Evolutionary conservation across 805 yeast genomes (phyloP).

Genomic region (Wickerhamiella slavikovae): DNA sequence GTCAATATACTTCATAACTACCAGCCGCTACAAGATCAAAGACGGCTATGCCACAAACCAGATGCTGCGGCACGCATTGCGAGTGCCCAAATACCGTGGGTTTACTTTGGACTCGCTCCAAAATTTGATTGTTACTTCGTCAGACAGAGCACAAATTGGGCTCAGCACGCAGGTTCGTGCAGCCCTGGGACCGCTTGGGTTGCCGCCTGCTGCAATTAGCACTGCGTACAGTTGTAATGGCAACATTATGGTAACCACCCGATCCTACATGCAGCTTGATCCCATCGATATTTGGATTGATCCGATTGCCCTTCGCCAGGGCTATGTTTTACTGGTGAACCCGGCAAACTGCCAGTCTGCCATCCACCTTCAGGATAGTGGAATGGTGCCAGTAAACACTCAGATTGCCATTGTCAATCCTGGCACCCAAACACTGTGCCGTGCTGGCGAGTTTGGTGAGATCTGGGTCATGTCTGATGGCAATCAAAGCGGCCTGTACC

Average conservation of each 20-base stretch:
- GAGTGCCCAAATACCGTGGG: constrained; percentile 36
- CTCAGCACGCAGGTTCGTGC: constrained; percentile 33
- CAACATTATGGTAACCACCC: constrained; percentile 65
- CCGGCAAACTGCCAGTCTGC: constrained; percentile 51
- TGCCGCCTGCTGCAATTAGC: constrained; percentile 50
- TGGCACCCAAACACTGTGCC: constrained; percentile 60
- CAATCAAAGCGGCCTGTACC: constrained; percentile 40
- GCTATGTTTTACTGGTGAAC: constrained; percentile 59
- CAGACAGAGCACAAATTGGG: constrained; percentile 43
- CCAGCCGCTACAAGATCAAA: constrained; percentile 61
- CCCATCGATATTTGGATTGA: constrained; percentile 78
- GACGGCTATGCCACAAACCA: constrained; percentile 73
- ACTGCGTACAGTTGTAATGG: constrained; percentile 58
- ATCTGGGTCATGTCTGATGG: constrained; percentile 92
- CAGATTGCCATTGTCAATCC: constrained; percentile 92
- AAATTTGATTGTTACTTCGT: constrained; percentile 65
- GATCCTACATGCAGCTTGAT: constrained; percentile 76
- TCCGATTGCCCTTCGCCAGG: constrained; percentile 75
- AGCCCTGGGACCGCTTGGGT: constrained; percentile 39
- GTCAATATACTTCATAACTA: constrained; percentile 40
- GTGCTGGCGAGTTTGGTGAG: constrained; percentile 86
- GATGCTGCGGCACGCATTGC: constrained; percentile 57
- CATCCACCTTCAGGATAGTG: constrained; percentile 74
- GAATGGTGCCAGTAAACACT: constrained; percentile 88
- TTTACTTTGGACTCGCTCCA: constrained; percentile 41